phyloP scores from a whole-genome alignment of 768 basidiomycete species.

The Boletus huronensis region DNA sequence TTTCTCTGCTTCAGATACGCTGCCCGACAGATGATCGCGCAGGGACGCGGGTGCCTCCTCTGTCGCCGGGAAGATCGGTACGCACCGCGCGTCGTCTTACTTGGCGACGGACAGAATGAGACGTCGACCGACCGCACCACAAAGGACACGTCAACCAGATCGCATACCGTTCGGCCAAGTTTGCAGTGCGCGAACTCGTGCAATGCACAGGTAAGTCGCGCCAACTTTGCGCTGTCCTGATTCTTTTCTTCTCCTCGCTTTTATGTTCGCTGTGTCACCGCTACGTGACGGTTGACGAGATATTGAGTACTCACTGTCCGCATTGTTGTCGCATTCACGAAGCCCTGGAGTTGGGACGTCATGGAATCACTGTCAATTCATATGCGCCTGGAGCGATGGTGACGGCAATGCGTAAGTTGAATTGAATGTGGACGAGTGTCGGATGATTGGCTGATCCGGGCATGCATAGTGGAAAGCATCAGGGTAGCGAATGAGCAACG shows the following conservation, averaged over 20 bases:
- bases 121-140: neutral
- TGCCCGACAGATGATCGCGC: constrained; percentile 20
- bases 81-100: neutral
- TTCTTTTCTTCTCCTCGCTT: neutral
- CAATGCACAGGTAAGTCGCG: constrained; percentile 17
- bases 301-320: neutral
- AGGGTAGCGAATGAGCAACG: neutral
- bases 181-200: constrained; percentile 1
- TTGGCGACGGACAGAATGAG: neutral
- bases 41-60: constrained; percentile 14
- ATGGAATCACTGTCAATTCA: constrained; percentile 29
- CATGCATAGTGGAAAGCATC: constrained; percentile 1
- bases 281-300: constrained; percentile 7
- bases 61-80: neutral
- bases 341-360: constrained; percentile 27
- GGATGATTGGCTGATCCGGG: neutral
- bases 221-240: neutral
- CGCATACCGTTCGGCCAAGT: constrained; percentile 16
- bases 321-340: constrained; percentile 1
- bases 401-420: constrained; percentile 24
- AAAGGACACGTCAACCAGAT: constrained; percentile 2
- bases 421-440: neutral
- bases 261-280: neutral
- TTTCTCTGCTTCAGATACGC: constrained; percentile 27
- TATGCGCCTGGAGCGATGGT: constrained; percentile 28